Base-by-base conservation (phyloP, 345 rosid genomes). In the Pistacia vera region DNA sequence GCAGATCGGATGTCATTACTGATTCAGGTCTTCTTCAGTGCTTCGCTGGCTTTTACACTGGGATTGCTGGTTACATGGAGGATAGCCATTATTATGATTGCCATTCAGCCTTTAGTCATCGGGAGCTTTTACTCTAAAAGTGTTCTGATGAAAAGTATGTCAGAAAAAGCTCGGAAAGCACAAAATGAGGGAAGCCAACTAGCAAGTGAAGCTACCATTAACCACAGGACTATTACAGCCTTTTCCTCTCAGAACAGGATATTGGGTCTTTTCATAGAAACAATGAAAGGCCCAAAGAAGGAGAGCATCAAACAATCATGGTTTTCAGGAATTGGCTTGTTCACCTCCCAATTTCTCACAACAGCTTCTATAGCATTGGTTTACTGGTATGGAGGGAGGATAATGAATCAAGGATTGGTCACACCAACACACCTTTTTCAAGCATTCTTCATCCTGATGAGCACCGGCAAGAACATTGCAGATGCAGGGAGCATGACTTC, bases 401-500 rank as follows among this genome's bases (percentile, higher is more conserved):
- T 88, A 38, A 51, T 86, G 79, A 81, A 49, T 70, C 75, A 85
- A 70, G 79, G 82, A 56, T n/a, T 72, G 30, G 67, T 81, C 12
- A 73, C 75, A 14, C 73, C 87, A 0, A 80, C 77, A 69, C 78
- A 79, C 56, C 80, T 85, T 36, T 86, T 85, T 62, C 87, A 81
- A 77, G 83, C 77, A 35, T 83, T 86, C 75, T 88, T 88, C 73
- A 71, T 86, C 22, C 33, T 88, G 59, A 83, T 86, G 79, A 85
- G 86, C 84, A 88, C 85, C 0, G 87, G 87, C 36, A 80, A 82
- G 58, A 75, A 64, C 66, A 88, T 86, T 35, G 88, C 87, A 3
- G 87, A 88, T 3, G 89, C 86, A 16, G 87, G 85, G 75, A 86
- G 86, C 83, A 88, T 86, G 87, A 86, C 83, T 33, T 77, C 83